Evolutionary conservation across 768 basidiomycete genomes (phyloP).

Genomic region (Boletus coccyginus): DNA sequence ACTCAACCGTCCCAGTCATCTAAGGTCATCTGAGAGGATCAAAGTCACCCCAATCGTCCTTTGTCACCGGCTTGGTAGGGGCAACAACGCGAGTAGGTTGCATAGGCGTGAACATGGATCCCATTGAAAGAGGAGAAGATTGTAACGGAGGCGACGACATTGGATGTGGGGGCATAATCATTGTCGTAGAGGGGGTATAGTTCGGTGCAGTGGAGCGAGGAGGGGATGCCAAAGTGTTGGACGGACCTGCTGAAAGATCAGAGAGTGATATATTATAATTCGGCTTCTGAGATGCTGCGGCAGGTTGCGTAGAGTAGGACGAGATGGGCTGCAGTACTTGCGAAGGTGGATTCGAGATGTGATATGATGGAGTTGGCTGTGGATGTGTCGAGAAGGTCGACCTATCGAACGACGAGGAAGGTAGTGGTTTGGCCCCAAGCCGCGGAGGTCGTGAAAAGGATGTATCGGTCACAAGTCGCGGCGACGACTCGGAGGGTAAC

Average conservation of each 20-base stretch:
- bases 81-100: constrained; percentile 44
- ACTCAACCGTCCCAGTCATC: neutral
- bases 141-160: constrained; percentile 31
- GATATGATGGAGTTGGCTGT: constrained; percentile 22
- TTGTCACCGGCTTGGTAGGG: constrained; percentile 48
- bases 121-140: constrained; percentile 38
- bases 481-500: constrained; percentile 39
- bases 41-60: constrained; percentile 78
- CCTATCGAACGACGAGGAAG: constrained; percentile 36
- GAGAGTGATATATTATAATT: constrained; percentile 57
- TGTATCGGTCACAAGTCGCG: constrained; percentile 33
- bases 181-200: constrained; percentile 15
- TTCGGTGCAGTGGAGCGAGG: constrained; percentile 14
- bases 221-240: constrained; percentile 10
- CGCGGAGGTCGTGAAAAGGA: constrained; percentile 35
- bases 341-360: constrained; percentile 18
- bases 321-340: constrained; percentile 17
- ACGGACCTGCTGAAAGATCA: constrained; percentile 22
- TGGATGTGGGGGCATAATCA: constrained; percentile 19
- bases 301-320: constrained; percentile 6
- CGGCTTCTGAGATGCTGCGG: constrained; percentile 37
- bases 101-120: constrained; percentile 56
- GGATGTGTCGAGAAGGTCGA: constrained; percentile 25
- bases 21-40: constrained; percentile 50
- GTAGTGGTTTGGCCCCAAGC: constrained; percentile 37